Conservation (phyloP, 495 filamentous ascomycete species). For the Penicillium paxilli region DNA sequence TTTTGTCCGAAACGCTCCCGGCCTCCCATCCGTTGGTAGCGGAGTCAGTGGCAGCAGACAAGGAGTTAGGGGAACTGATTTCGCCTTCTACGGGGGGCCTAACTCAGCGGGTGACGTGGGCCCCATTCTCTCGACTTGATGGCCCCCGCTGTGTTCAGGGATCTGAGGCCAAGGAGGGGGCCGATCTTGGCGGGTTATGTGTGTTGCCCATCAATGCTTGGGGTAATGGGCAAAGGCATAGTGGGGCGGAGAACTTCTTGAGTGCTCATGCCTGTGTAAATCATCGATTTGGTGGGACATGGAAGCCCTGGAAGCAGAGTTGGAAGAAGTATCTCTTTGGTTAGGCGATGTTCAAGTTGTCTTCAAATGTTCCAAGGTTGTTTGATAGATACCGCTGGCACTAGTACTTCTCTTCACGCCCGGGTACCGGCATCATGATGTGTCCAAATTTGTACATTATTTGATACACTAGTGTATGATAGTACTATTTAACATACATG, state of each 20-base stretch:
- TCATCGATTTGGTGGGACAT: conserved; percentile 39
- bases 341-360: too few species aligned
- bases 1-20: conserved; percentile 33
- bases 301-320: conserved; percentile 45
- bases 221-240: conserved; percentile 47
- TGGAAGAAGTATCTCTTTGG: conserved; percentile 38
- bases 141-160: conserved; percentile 35
- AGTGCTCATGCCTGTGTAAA: conserved; percentile 41
- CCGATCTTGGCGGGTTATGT: conserved; percentile 35
- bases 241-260: conserved; percentile 31
- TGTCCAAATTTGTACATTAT: too few species aligned
- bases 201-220: conserved; percentile 45
- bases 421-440: too few species aligned
- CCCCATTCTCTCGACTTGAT: conserved; percentile 36
- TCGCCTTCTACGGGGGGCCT: conserved; percentile 3
- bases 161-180: conserved; percentile 17
- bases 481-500: too few species aligned
- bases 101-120: conserved; percentile 40
- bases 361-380: too few species aligned
- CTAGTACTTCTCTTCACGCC: too few species aligned
- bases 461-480: too few species aligned
- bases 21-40: conserved; percentile 28
- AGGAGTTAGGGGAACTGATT: conserved; percentile 25
- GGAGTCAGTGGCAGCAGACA: conserved; percentile 29
- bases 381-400: too few species aligned